Evolutionary conservation across 2,329 filamentous ascomycete genomes (phyloP).

Genomic region (Periconia sp.): DNA sequence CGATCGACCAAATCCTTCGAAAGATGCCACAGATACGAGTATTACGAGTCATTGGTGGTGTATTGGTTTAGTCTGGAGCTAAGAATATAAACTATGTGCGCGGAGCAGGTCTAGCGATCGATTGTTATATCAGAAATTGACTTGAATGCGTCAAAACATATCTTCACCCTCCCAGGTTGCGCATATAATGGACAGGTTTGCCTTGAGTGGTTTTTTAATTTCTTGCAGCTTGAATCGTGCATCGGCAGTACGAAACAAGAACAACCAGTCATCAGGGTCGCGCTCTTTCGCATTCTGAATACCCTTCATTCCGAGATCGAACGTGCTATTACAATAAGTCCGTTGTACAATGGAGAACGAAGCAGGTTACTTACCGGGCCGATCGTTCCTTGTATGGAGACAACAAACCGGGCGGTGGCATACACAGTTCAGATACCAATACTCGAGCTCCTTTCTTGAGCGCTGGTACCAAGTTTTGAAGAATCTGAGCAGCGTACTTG

Average conservation of each 20-base stretch:
- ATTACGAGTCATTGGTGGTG: too few species aligned
- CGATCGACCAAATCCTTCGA: too few species aligned
- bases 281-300: conserved; percentile 51
- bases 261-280: conserved; percentile 47
- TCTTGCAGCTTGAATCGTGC: too few species aligned
- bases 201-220: not conserved
- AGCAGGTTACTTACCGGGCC: conserved; percentile 9
- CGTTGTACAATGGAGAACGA: not conserved
- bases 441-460: conserved; percentile 24
- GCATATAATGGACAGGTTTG: not conserved
- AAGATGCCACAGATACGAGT: too few species aligned
- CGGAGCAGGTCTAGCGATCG: too few species aligned
- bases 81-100: too few species aligned
- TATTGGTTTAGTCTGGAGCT: too few species aligned
- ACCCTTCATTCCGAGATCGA: conserved; percentile 51
- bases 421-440: conserved; percentile 17
- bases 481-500: conserved; percentile 20
- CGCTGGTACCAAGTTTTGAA: conserved; percentile 17
- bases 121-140: too few species aligned
- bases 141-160: too few species aligned
- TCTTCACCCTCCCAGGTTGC: not conserved
- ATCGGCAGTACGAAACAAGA: conserved; percentile 46
- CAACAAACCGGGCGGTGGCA: conserved; percentile 11
- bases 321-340: conserved; percentile 2
- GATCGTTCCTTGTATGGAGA: conserved; percentile 8